These are phyloP conservation scores for Musa beccarii DNA, from an alignment of 176 grass and related monocot genomes.

Conservation along the genomic window DNA sequence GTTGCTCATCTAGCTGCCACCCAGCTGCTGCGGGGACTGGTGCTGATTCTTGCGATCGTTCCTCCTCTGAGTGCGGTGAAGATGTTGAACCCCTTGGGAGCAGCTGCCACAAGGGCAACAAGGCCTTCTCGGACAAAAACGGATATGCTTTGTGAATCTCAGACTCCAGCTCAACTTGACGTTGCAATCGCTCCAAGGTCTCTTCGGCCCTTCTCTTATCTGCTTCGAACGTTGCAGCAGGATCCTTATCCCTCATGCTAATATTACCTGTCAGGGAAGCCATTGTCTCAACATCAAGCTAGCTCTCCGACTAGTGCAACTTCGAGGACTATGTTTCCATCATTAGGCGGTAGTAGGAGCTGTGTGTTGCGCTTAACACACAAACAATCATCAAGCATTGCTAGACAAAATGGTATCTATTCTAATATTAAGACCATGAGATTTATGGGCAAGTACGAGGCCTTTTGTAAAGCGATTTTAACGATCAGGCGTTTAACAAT, in stretches of 20 bases:
- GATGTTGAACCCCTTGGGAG: background rate
- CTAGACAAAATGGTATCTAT: background rate
- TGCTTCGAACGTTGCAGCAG: background rate
- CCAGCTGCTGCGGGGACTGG: background rate
- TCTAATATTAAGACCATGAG: background rate
- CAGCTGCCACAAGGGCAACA: background rate
- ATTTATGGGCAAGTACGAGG: background rate
- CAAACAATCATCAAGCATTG: too few relatives aligned
- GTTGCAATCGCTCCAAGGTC: background rate
- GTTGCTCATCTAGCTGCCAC: background rate
- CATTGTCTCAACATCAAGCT: background rate
- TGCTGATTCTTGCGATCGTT: background rate
- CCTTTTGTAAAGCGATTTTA: too few relatives aligned
- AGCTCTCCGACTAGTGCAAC: too few relatives aligned
- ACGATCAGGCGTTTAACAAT: too few relatives aligned
- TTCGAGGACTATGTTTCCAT: too few relatives aligned
- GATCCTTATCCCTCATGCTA: conserved; percentile 6
- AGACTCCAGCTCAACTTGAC: background rate
- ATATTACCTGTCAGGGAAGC: background rate
- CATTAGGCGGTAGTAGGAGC: too few relatives aligned
- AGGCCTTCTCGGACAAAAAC: background rate
- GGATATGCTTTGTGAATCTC: background rate
- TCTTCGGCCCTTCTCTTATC: conserved; percentile 7
- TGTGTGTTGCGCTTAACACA: too few relatives aligned
- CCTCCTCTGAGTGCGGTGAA: background rate